phyloP scores from a whole-genome alignment of 805 yeast genomes.

The Komagataella pseudopastoris region DNA sequence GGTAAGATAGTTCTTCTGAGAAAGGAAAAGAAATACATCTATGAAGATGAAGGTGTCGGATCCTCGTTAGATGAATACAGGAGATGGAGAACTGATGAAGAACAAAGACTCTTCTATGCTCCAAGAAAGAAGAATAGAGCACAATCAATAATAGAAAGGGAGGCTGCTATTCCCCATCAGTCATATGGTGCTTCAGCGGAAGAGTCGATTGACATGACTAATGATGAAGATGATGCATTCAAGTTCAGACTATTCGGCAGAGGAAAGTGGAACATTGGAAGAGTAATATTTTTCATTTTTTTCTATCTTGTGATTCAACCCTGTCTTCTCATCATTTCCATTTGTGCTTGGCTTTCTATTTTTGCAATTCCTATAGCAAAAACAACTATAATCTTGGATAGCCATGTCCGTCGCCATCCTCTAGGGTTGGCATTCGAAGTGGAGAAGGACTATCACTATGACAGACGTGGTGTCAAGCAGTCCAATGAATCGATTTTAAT shows the following conservation, averaged over 20 bases:
- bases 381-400: slow-evolving; percentile 49
- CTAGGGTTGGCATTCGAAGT: slow-evolving; percentile 67
- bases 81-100: slow-evolving; percentile 75
- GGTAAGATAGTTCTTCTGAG: slow-evolving; percentile 76
- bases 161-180: neutral
- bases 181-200: neutral
- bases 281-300: slow-evolving; percentile 60
- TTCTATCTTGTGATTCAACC: slow-evolving; percentile 68
- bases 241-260: slow-evolving; percentile 65
- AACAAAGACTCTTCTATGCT: slow-evolving; percentile 70
- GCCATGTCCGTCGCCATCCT: slow-evolving; percentile 83
- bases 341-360: slow-evolving; percentile 68
- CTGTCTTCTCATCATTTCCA: slow-evolving; percentile 35
- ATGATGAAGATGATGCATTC: slow-evolving; percentile 14
- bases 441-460: slow-evolving; percentile 35
- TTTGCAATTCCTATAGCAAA: slow-evolving; percentile 92
- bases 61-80: slow-evolving; percentile 73
- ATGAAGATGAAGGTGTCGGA: slow-evolving; percentile 86
- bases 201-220: neutral
- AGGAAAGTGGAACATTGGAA: slow-evolving; percentile 81
- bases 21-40: slow-evolving; percentile 66
- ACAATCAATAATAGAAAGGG: neutral
- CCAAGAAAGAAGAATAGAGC: slow-evolving; percentile 18
- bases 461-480: slow-evolving; percentile 12
- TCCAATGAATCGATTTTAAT: slow-evolving; percentile 53